These are phyloP conservation scores for Dryas drummondii DNA, from an alignment of 306 rosid species.

Conservation along the genomic window DNA sequence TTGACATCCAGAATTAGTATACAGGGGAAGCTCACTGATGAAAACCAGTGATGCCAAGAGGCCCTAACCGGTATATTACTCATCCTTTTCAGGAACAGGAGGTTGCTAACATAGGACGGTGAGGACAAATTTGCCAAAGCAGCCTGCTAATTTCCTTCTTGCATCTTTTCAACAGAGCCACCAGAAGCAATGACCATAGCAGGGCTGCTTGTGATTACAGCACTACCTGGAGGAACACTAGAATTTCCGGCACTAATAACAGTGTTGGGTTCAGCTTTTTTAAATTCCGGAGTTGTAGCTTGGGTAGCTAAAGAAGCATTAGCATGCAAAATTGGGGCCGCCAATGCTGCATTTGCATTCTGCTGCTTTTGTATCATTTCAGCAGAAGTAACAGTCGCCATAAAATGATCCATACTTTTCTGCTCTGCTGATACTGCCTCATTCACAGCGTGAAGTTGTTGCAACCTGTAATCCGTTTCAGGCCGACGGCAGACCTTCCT, in stretches of 20 bases:
- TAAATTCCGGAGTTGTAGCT: slow-evolving; percentile 38
- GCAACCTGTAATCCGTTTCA: slow-evolving; percentile 85
- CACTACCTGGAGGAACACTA: slow-evolving; percentile 24
- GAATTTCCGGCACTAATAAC: slow-evolving; percentile 43
- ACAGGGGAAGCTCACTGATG: slow-evolving; percentile 1
- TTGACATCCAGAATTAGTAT: slow-evolving; percentile 7
- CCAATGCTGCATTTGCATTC: slow-evolving; percentile 29
- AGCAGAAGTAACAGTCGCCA: slow-evolving; percentile 35
- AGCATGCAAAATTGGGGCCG: slow-evolving; percentile 31
- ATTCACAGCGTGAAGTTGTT: slow-evolving; percentile 79
- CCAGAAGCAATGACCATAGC: slow-evolving; percentile 17
- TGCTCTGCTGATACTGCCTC: slow-evolving; percentile 61
- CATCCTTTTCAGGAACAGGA: slow-evolving; percentile 3
- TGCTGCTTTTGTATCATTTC: slow-evolving; percentile 62
- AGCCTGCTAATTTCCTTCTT: slow-evolving; percentile 31
- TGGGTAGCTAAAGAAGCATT: slow-evolving; percentile 35
- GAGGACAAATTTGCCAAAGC: slow-evolving; percentile 21
- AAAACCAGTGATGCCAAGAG: slow-evolving; percentile 6
- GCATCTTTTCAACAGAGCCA: slow-evolving; percentile 20
- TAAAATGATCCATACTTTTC: slow-evolving; percentile 42
- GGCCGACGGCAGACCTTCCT: slow-evolving; percentile 97
- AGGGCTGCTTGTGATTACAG: slow-evolving; percentile 26
- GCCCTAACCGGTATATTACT: slow-evolving; percentile 1
- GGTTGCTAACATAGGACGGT: neutral
- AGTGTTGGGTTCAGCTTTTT: slow-evolving; percentile 39